Evolutionary conservation across 345 rosid species (phyloP).

Genomic region (Lumnitzera racemosa): DNA sequence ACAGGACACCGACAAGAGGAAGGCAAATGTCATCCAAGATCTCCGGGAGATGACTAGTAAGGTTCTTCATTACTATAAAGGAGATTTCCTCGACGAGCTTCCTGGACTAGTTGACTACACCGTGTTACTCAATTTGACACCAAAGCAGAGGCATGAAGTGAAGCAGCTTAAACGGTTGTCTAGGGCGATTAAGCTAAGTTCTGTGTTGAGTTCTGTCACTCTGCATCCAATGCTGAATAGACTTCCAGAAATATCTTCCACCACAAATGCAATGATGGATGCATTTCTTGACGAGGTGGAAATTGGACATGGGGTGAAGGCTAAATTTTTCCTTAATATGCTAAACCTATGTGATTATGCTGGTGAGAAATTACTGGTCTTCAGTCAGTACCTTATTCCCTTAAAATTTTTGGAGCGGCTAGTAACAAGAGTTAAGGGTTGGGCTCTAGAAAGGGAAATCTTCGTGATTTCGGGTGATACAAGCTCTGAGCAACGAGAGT

Average conservation of each 20-base stretch:
- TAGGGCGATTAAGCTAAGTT: conserved; percentile 51
- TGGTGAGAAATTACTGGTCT: conserved; percentile 72
- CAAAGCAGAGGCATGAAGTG: conserved; percentile 46
- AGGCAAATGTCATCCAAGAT: conserved; percentile 61
- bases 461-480: conserved; percentile 75
- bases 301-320: conserved; percentile 66
- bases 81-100: conserved; percentile 80
- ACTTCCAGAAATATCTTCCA: conserved; percentile 22
- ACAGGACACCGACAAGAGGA: conserved; percentile 43
- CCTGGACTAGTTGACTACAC: conserved; percentile 81
- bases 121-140: conserved; percentile 56
- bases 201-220: conserved; percentile 62
- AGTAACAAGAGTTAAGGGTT: conserved; percentile 36
- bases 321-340: conserved; percentile 68
- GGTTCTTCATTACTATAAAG: conserved; percentile 85
- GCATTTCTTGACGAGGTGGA: conserved; percentile 35
- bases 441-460: conserved; percentile 57
- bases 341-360: conserved; percentile 51
- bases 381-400: conserved; percentile 75
- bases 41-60: conserved; percentile 75
- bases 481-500: conserved; percentile 59
- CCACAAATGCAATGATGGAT: conserved; percentile 53
- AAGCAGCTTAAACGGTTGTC: conserved; percentile 29
- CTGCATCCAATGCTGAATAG: conserved; percentile 53
- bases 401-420: conserved; percentile 64